A percentile compares a stretch with the other conserved stretches of the same genome.
Conservation (phyloP, 441 rosid species). For the Erodium texanum region DNA sequence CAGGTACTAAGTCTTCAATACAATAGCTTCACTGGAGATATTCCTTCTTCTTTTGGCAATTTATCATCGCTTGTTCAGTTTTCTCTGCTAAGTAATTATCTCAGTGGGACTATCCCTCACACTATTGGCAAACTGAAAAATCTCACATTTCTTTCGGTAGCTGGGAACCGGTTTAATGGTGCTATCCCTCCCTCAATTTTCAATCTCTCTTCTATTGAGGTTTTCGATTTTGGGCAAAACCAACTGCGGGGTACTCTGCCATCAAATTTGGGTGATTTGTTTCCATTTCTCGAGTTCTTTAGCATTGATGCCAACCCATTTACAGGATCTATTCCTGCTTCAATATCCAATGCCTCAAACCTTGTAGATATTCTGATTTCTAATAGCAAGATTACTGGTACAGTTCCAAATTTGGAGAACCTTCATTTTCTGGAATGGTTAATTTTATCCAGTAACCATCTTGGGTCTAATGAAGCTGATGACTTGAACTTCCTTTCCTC, state of each 20-base stretch:
- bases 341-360: conserved; percentile 23
- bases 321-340: conserved; percentile 21
- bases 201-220: conserved; percentile 18
- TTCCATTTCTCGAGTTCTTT: conserved; percentile 8
- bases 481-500: conserved; percentile 22
- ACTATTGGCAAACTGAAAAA: conserved; percentile 15
- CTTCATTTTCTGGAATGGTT: conserved; percentile 6
- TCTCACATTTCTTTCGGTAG: not conserved
- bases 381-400: conserved; percentile 11
- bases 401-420: conserved; percentile 3
- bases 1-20: not conserved
- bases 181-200: conserved; percentile 22
- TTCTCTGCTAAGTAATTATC: not conserved
- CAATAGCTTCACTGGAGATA: conserved; percentile 15
- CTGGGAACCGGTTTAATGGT: conserved; percentile 14
- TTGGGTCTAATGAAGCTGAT: conserved; percentile 17
- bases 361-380: not conserved
- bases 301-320: conserved; percentile 8
- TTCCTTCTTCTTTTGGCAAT: conserved; percentile 24
- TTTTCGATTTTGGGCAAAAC: not conserved
- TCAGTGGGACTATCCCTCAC: conserved; percentile 17
- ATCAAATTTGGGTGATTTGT: conserved; percentile 7
- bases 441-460: not conserved
- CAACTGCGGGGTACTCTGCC: conserved; percentile 21
- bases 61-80: conserved; percentile 12